Evolutionary conservation across 179 eudicot genomes (phyloP).

Genomic region (Monotropa hypopitys): DNA sequence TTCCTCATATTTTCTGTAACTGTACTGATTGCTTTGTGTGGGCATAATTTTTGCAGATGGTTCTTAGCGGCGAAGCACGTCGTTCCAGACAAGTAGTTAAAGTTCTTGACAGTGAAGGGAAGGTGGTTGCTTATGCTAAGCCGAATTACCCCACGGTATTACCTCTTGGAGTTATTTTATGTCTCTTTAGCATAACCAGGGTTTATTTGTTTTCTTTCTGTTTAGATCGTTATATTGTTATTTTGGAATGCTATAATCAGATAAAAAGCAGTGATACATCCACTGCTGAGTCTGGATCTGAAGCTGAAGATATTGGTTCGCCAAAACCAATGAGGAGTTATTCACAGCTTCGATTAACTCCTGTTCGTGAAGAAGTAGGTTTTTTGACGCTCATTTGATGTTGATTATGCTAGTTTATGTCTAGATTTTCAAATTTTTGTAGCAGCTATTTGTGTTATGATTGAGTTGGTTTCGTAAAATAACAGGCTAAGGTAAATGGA

Average conservation of each 20-base stretch:
- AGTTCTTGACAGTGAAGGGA: conserved; percentile 82
- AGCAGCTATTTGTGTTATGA: neutral
- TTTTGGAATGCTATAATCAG: conserved; percentile 28
- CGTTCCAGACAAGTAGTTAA: conserved; percentile 80
- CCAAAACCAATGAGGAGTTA: conserved; percentile 65
- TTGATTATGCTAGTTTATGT: neutral
- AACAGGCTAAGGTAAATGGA: conserved; percentile 64
- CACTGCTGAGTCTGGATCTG: conserved; percentile 94
- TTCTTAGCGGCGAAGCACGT: conserved; percentile 64
- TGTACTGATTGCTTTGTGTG: conserved; percentile 6
- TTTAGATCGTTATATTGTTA: neutral
- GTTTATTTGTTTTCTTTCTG: neutral
- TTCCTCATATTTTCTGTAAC: neutral
- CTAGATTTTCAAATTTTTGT: neutral
- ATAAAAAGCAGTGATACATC: conserved; percentile 84
- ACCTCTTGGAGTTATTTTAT: neutral
- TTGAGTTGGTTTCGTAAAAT: neutral
- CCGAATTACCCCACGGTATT: conserved; percentile 67
- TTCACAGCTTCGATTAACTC: conserved; percentile 76
- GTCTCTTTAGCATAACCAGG: neutral
- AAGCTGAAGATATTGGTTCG: conserved; percentile 90
- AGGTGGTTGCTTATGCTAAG: conserved; percentile 79
- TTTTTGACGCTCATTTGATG: conserved; percentile 3
- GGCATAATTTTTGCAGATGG: conserved; percentile 45
- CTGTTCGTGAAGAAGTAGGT: conserved; percentile 92